Percentiles rank a stretch among this genome's conserved stretches.
Conservation (phyloP, 1,284 basidiomycete genomes). For the Schizopora paradoxa region DNA sequence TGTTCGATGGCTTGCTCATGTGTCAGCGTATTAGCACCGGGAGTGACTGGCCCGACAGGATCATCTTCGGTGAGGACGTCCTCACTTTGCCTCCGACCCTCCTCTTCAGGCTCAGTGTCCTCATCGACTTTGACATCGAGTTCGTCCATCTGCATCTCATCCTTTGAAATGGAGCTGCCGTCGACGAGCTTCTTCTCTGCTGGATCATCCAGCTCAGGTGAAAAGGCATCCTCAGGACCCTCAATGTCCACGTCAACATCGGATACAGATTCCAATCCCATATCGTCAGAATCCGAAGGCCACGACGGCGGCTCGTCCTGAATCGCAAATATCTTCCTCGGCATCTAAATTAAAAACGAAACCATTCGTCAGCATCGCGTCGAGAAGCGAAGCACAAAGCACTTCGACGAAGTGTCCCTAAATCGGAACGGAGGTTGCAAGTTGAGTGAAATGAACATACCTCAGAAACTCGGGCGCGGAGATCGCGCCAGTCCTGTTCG, state of each 20-base stretch:
- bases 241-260: slow-evolving; percentile 63
- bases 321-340: slow-evolving; percentile 71
- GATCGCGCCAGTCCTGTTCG: slow-evolving; percentile 81
- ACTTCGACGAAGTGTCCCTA: slow-evolving; percentile 17
- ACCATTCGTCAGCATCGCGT: slow-evolving; percentile 9
- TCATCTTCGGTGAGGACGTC: slow-evolving; percentile 66
- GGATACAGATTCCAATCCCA: slow-evolving; percentile 76
- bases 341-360: slow-evolving; percentile 27
- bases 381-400: background rate
- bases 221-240: slow-evolving; percentile 37
- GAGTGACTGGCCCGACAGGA: slow-evolving; percentile 58
- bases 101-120: slow-evolving; percentile 1
- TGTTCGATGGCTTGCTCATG: slow-evolving; percentile 17
- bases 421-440: slow-evolving; percentile 14
- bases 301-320: slow-evolving; percentile 83
- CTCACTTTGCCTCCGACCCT: slow-evolving; percentile 13
- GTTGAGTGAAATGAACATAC: slow-evolving; percentile 41
- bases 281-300: slow-evolving; percentile 69
- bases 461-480: slow-evolving; percentile 66
- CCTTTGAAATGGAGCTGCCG: too few relatives aligned
- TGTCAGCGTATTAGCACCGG: slow-evolving; percentile 38
- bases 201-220: slow-evolving; percentile 34
- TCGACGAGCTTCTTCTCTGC: slow-evolving; percentile 31
- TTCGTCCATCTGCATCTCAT: slow-evolving; percentile 33
- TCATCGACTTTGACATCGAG: background rate